Percentiles rank a stretch among this genome's conserved stretches.
Evolutionary conservation across 805 yeast genomes (phyloP).

Genomic region (Suhomyces faveliae): DNA sequence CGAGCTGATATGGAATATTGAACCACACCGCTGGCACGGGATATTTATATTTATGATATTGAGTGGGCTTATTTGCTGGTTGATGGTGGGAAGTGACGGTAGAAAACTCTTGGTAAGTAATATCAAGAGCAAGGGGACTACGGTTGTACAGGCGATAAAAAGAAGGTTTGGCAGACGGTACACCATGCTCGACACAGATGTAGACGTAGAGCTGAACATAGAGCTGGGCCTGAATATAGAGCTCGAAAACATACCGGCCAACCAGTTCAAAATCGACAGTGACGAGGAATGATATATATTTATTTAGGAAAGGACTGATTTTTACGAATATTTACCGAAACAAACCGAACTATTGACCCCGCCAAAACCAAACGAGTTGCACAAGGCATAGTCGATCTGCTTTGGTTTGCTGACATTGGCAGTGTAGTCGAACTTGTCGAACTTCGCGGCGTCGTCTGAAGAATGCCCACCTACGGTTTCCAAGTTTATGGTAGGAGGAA

Average conservation of each 20-base stretch:
- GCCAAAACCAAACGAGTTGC: slow-evolving; percentile 96
- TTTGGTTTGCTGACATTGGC: slow-evolving; percentile 42
- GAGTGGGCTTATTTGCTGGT: slow-evolving; percentile 24
- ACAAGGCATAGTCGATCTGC: slow-evolving; percentile 57
- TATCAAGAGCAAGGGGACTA: neutral
- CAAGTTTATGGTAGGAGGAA: slow-evolving; percentile 85
- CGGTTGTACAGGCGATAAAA: neutral
- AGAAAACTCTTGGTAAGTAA: neutral
- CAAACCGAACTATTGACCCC: slow-evolving; percentile 86
- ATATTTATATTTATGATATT: slow-evolving; percentile 28
- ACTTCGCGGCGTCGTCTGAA: slow-evolving; percentile 42
- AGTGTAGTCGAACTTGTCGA: slow-evolving; percentile 57
- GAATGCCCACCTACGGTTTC: slow-evolving; percentile 47
- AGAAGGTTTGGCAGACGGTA: neutral
- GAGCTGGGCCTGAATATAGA: slow-evolving; percentile 8
- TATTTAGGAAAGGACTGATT: neutral
- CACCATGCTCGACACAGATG: neutral
- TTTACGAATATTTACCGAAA: slow-evolving; percentile 29
- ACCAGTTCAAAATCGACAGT: slow-evolving; percentile 6
- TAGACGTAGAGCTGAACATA: neutral
- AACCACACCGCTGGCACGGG: slow-evolving; percentile 45
- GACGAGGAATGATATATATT: slow-evolving; percentile 3
- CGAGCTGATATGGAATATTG: slow-evolving; percentile 43
- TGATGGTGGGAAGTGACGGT: slow-evolving; percentile 31
- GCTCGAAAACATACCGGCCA: slow-evolving; percentile 5